phyloP scores from a whole-genome alignment of 495 filamentous ascomycete genomes.

The Margaritispora aquatica region DNA sequence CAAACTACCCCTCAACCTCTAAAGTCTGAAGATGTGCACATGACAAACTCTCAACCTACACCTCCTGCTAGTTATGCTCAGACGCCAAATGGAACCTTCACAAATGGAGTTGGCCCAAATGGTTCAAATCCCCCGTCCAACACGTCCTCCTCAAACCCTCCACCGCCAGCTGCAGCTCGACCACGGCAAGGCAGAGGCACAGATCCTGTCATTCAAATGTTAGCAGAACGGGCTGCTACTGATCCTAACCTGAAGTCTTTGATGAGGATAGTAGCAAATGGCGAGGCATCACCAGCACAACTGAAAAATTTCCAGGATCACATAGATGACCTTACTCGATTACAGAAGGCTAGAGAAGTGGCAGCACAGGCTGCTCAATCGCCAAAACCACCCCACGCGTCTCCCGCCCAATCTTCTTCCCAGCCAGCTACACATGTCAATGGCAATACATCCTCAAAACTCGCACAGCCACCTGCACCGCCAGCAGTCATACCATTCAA shows the following conservation, averaged over 20 bases:
- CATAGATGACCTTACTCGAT: constrained; percentile 76
- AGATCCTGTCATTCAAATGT: constrained; percentile 92
- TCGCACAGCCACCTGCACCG: neutral
- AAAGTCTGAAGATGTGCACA: constrained; percentile 13
- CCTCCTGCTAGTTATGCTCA: neutral
- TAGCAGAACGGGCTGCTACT: constrained; percentile 79
- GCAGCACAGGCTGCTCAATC: constrained; percentile 12
- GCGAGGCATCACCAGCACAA: constrained; percentile 72
- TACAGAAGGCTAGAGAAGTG: constrained; percentile 22
- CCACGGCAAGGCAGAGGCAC: constrained; percentile 34
- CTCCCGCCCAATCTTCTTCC: constrained; percentile 5
- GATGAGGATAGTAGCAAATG: constrained; percentile 91
- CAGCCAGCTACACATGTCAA: neutral
- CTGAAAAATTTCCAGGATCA: constrained; percentile 85
- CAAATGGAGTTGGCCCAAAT: constrained; percentile 2
- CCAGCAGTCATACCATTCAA: constrained; percentile 20
- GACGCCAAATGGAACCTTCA: constrained; percentile 2
- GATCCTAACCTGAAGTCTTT: constrained; percentile 88
- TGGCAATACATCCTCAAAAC: constrained; percentile 2
- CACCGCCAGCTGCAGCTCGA: constrained; percentile 20
- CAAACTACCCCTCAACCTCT: constrained; percentile 16
- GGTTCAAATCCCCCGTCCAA: neutral
- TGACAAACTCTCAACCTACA: constrained; percentile 7
- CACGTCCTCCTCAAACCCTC: neutral
- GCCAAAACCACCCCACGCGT: constrained; percentile 21